Conservation (phyloP, 2,329 filamentous ascomycete genomes). For the Aspergillus oerlinghausenensis region DNA sequence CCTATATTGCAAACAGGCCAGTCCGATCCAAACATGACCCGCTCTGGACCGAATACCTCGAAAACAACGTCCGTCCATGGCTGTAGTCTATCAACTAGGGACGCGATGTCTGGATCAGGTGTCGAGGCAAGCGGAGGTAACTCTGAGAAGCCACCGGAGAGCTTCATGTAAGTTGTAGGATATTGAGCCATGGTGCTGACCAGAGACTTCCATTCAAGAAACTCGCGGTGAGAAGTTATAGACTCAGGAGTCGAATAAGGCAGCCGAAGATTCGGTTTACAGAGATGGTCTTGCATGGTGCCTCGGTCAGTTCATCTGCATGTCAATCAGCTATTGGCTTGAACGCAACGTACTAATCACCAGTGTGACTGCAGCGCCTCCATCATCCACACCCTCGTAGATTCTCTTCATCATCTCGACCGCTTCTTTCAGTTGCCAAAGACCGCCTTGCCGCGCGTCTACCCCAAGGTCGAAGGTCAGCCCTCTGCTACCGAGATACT, state of each 20-base stretch:
- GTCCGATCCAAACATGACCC: slow-evolving; percentile 87
- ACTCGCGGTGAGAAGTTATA: slow-evolving; percentile 47
- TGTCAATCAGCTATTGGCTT: background rate
- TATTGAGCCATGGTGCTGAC: slow-evolving; percentile 64
- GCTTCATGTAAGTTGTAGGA: slow-evolving; percentile 74
- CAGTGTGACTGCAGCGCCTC: slow-evolving; percentile 55
- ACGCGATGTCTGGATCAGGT: slow-evolving; percentile 14
- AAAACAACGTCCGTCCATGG: slow-evolving; percentile 72
- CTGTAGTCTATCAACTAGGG: slow-evolving; percentile 54
- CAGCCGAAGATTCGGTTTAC: slow-evolving; percentile 74
- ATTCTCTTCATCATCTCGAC: slow-evolving; percentile 66
- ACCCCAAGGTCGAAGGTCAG: slow-evolving; percentile 79
- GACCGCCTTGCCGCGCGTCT: slow-evolving; percentile 71
- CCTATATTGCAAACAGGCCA: slow-evolving; percentile 86
- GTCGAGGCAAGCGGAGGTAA: slow-evolving; percentile 49
- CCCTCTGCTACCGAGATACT: slow-evolving; percentile 59
- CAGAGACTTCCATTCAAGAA: slow-evolving; percentile 64
- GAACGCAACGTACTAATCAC: slow-evolving; percentile 54
- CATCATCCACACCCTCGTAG: slow-evolving; percentile 51
- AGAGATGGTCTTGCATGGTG: slow-evolving; percentile 66
- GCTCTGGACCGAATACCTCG: slow-evolving; percentile 63
- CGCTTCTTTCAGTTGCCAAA: slow-evolving; percentile 67
- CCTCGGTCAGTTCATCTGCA: slow-evolving; percentile 2
- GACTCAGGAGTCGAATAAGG: slow-evolving; percentile 44
- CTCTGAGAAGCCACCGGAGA: slow-evolving; percentile 82